Conservation (phyloP, 441 rosid species). For the Corymbia citriodora region DNA sequence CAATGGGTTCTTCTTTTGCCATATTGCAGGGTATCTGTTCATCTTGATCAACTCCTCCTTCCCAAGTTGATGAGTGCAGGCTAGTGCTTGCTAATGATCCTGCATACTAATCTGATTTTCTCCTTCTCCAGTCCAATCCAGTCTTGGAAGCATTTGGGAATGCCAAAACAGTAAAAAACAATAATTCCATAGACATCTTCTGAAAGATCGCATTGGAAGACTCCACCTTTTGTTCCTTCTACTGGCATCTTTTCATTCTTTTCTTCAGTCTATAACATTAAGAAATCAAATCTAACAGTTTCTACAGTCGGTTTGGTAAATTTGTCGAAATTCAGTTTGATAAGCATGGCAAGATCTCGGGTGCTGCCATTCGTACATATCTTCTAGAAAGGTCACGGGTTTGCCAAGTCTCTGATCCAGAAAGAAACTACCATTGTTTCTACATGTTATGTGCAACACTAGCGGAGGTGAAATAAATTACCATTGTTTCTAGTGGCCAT, state of each 20-base stretch:
- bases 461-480: constrained; percentile 30
- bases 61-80: neutral
- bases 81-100: neutral
- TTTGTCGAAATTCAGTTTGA: constrained; percentile 83
- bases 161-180: constrained; percentile 71
- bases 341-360: constrained; percentile 67
- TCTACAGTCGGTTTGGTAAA: constrained; percentile 72
- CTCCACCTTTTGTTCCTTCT: neutral
- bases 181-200: constrained; percentile 54
- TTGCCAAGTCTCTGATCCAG: constrained; percentile 71
- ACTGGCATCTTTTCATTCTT: neutral
- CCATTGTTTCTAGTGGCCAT: neutral
- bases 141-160: constrained; percentile 85
- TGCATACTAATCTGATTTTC: neutral
- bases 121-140: constrained; percentile 54
- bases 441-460: constrained; percentile 77
- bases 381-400: constrained; percentile 77
- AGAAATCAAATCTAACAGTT: neutral
- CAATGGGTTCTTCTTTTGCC: neutral
- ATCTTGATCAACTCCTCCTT: neutral
- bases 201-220: neutral
- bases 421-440: constrained; percentile 74
- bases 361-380: constrained; percentile 69
- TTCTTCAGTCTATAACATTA: neutral
- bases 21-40: neutral